Evolutionary conservation across 1,284 basidiomycete genomes (phyloP), one percentile per base, ranked within the genome.

Genomic region (Moesziomyces antarcticus): DNA sequence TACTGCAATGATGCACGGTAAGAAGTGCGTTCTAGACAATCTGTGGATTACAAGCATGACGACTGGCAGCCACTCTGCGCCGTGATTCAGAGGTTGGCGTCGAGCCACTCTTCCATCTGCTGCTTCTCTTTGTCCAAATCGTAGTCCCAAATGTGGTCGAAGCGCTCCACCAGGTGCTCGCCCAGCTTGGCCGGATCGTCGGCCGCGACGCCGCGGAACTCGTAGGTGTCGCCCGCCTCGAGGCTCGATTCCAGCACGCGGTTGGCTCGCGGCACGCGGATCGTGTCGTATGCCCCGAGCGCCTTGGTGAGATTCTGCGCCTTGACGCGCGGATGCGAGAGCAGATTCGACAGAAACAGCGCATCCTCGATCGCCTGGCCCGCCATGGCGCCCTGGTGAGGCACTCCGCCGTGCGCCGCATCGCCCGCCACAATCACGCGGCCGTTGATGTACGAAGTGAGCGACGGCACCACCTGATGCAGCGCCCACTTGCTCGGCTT

Each of bases 331-430:
- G 87, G 86, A 68, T 88, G 86, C 3, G 82, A 74, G 3, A 91
- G 86, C 10, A 90, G 83, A 24, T 85, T 81, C 45, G 86, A 86
- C 14, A 90, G 83, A 11, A 88, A 80, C 44, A 87, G 87, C 0
- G 87, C 87, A 69, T 90, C 89, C 75, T 90, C 89, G 46, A 90
- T 85, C 0, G 88, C 89, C 82, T 90, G 89, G 1, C 89, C 88
- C 14, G 88, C 88, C 14, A 89, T 89, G 0, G 88, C 87, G 2
- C 89, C 89, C n/a, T 90, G 84, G 76, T 89, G 88, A 0, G 89
- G 89, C 20, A 87, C 79, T 86, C 89, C 90, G 0, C 85, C 88
- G 77, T 90, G 89, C 68, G 89, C 89, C 3, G 89, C 87, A 79
- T 90, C 89, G 7, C 89, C 89, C 13, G 89, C 83, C 18, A 91